Evolutionary conservation across 2,329 filamentous ascomycete species (phyloP).

Genomic region (Beauveria sp.): DNA sequence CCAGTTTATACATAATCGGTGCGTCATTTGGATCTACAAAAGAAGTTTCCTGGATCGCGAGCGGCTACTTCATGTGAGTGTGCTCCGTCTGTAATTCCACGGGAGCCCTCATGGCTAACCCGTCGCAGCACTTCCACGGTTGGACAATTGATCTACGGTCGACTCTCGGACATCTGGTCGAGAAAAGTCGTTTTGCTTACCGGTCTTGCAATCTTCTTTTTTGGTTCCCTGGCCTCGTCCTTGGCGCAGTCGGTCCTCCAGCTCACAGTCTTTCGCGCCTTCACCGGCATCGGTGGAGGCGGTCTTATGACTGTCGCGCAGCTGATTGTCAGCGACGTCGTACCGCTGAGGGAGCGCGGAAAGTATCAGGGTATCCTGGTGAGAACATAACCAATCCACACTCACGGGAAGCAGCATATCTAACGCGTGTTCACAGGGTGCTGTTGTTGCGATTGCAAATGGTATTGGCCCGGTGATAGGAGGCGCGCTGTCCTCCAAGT

Average conservation of each 20-base stretch:
- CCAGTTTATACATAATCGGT: slow-evolving; percentile 47
- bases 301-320: slow-evolving; percentile 64
- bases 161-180: slow-evolving; percentile 40
- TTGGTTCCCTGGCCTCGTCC: slow-evolving; percentile 36
- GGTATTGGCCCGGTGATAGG: slow-evolving; percentile 48
- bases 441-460: slow-evolving; percentile 45
- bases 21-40: slow-evolving; percentile 40
- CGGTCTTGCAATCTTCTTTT: slow-evolving; percentile 34
- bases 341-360: slow-evolving; percentile 61
- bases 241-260: slow-evolving; percentile 32
- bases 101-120: background rate
- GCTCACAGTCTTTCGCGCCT: slow-evolving; percentile 32
- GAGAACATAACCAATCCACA: background rate
- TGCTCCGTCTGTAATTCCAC: too few species aligned
- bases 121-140: slow-evolving; percentile 33
- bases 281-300: slow-evolving; percentile 55
- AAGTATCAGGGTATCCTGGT: slow-evolving; percentile 60
- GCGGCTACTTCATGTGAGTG: slow-evolving; percentile 45
- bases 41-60: slow-evolving; percentile 47
- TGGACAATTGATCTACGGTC: slow-evolving; percentile 38
- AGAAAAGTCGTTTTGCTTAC: slow-evolving; percentile 33
- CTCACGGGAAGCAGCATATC: background rate
- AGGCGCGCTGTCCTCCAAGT: slow-evolving; percentile 39
- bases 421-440: slow-evolving; percentile 24
- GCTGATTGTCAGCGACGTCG: slow-evolving; percentile 64